phyloP scores from a whole-genome alignment of 2,329 filamentous ascomycete genomes.

The Penicillium occitanis region DNA sequence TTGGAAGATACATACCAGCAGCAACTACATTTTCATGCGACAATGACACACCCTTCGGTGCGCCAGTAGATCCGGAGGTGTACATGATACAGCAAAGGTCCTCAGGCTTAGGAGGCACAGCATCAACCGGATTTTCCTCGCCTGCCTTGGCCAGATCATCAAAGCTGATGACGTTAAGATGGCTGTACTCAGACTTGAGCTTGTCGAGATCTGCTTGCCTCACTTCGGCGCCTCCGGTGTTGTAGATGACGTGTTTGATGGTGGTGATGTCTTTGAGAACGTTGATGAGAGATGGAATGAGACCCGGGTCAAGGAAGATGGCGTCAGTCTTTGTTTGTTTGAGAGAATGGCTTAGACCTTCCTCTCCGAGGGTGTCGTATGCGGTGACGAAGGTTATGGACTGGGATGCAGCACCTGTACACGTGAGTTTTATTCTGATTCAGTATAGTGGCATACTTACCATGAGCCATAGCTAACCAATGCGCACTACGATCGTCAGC shows the following conservation, averaged over 20 bases:
- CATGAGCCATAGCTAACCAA: slow-evolving; percentile 82
- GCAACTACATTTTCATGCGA: slow-evolving; percentile 78
- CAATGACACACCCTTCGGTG: slow-evolving; percentile 84
- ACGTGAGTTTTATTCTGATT: slow-evolving; percentile 16
- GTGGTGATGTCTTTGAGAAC: slow-evolving; percentile 57
- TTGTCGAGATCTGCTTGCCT: slow-evolving; percentile 56
- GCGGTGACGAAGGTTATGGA: slow-evolving; percentile 90
- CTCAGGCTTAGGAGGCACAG: slow-evolving; percentile 68
- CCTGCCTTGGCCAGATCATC: slow-evolving; percentile 56
- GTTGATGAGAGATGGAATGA: slow-evolving; percentile 61
- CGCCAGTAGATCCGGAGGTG: slow-evolving; percentile 85
- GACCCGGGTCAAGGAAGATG: slow-evolving; percentile 84
- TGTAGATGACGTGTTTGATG: slow-evolving; percentile 60
- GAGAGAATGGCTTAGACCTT: slow-evolving; percentile 82
- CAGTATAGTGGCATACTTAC: slow-evolving; percentile 35
- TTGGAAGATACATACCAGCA: slow-evolving; percentile 57
- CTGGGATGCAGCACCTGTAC: slow-evolving; percentile 67
- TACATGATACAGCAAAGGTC: slow-evolving; percentile 80
- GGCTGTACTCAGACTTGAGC: slow-evolving; percentile 53
- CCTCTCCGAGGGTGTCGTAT: slow-evolving; percentile 86
- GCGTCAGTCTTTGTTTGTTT: slow-evolving; percentile 74
- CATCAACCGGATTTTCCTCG: slow-evolving; percentile 67
- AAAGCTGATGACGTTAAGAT: slow-evolving; percentile 56
- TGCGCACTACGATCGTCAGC: slow-evolving; percentile 56
- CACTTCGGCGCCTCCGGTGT: slow-evolving; percentile 51